Evolutionary conservation across 441 rosid species (phyloP).

Genomic region (Corymbia calophylla): DNA sequence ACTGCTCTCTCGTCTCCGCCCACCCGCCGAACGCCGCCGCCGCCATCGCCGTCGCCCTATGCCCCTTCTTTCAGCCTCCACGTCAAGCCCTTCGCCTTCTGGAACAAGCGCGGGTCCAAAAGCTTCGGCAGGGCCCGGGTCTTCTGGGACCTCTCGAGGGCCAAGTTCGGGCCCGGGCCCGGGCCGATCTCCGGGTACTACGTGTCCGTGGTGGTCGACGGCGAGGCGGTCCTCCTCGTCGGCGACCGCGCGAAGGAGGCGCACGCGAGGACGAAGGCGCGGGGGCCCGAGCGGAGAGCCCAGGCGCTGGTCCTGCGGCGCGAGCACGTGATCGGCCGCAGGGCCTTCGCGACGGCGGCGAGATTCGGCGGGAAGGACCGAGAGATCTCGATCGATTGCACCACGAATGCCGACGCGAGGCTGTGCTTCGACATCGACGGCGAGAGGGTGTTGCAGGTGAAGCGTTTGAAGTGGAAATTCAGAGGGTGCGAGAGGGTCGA

Average conservation of each 20-base stretch:
- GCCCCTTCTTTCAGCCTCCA: background rate
- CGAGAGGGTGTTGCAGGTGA: background rate
- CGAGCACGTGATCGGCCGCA: background rate
- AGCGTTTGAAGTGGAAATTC: slow-evolving; percentile 1
- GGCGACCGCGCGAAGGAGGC: background rate
- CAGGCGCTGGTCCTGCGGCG: background rate
- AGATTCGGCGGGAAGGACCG: background rate
- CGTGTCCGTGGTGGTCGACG: background rate
- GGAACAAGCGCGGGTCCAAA: background rate
- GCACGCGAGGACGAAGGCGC: background rate
- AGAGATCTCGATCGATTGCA: background rate
- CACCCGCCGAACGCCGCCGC: background rate
- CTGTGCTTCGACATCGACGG: background rate
- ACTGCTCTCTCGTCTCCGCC: background rate
- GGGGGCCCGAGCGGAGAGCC: background rate
- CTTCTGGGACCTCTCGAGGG: background rate
- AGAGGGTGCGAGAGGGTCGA: background rate
- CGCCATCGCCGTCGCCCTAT: background rate
- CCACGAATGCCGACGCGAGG: background rate
- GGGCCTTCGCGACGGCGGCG: background rate
- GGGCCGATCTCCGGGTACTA: background rate
- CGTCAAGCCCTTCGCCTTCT: background rate
- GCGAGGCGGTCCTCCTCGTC: background rate
- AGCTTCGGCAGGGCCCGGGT: background rate
- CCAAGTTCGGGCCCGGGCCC: background rate